Evolutionary conservation across 2,329 filamentous ascomycete genomes (phyloP).

Genomic region (Xylaria sp.): DNA sequence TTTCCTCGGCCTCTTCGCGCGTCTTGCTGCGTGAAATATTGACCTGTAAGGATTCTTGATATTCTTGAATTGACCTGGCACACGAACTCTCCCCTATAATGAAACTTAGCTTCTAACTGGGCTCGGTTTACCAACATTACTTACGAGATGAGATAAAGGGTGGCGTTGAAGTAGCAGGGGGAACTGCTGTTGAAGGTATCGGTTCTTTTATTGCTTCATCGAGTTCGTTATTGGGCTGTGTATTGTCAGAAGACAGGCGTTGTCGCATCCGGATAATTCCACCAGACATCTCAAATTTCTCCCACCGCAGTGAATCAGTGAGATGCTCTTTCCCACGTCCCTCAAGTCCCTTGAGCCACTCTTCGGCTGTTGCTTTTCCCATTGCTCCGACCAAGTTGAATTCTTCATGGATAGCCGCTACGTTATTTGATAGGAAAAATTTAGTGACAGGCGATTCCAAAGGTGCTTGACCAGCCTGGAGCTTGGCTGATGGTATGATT

Average conservation of each 20-base stretch:
- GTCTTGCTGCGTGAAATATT: slow-evolving; percentile 56
- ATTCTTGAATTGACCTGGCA: neutral
- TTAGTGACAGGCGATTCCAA: slow-evolving; percentile 67
- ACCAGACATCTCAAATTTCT: slow-evolving; percentile 72
- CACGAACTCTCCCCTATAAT: neutral
- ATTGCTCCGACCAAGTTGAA: slow-evolving; percentile 72
- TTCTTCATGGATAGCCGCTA: slow-evolving; percentile 70
- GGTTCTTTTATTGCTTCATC: slow-evolving; percentile 5
- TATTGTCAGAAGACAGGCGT: slow-evolving; percentile 36
- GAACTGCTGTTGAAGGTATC: slow-evolving; percentile 4
- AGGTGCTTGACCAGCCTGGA: slow-evolving; percentile 63
- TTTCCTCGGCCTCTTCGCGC: slow-evolving; percentile 69
- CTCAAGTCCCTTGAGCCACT: slow-evolving; percentile 82
- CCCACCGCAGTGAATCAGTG: slow-evolving; percentile 74
- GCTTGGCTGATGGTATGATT: slow-evolving; percentile 65
- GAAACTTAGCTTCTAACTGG: slow-evolving; percentile 9
- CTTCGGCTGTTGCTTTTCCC: slow-evolving; percentile 74
- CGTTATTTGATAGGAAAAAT: slow-evolving; percentile 70
- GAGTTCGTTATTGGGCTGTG: neutral
- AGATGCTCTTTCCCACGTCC: slow-evolving; percentile 68
- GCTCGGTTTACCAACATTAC: neutral
- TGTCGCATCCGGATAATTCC: slow-evolving; percentile 54
- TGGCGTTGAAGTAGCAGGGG: neutral
- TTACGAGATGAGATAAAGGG: slow-evolving; percentile 6
- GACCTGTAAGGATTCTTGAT: slow-evolving; percentile 21